Percentiles rank a stretch among this genome's conserved stretches.
These are phyloP conservation scores for Ampelomyces quisqualis DNA, from an alignment of 2,329 filamentous ascomycete species.

Conservation along the genomic window DNA sequence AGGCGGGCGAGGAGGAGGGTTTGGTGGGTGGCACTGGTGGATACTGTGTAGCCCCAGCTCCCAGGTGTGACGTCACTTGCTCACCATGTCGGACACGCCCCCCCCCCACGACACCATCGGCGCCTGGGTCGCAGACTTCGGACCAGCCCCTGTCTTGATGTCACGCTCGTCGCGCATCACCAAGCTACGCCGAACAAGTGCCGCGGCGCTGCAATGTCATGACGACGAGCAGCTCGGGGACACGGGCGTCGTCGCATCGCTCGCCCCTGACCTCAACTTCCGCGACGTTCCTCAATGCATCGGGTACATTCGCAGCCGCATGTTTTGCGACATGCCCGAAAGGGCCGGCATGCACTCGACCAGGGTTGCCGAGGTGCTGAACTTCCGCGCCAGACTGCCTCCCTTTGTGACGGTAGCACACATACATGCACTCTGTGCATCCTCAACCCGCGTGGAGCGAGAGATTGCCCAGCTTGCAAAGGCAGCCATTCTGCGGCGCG, in stretches of 20 bases:
- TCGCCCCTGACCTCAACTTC: constrained; percentile 59
- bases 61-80: too few species aligned
- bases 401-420: constrained; percentile 67
- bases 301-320: constrained; percentile 59
- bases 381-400: constrained; percentile 60
- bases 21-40: too few species aligned
- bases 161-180: constrained; percentile 37
- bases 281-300: constrained; percentile 66
- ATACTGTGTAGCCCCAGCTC: too few species aligned
- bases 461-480: constrained; percentile 64
- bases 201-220: constrained; percentile 26
- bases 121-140: too few species aligned
- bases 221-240: constrained; percentile 58
- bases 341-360: constrained; percentile 63
- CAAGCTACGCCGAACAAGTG: constrained; percentile 26
- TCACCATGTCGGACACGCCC: too few species aligned
- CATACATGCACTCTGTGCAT: constrained; percentile 62
- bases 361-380: constrained; percentile 63
- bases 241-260: constrained; percentile 56
- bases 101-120: too few species aligned
- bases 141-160: too few species aligned
- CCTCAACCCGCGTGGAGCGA: constrained; percentile 65
- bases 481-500: constrained; percentile 59
- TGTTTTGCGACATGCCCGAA: constrained; percentile 65
- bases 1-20: too few species aligned